Evolutionary conservation across 495 filamentous ascomycete species (phyloP).

Genomic region (Mytilinidion resinicola): DNA sequence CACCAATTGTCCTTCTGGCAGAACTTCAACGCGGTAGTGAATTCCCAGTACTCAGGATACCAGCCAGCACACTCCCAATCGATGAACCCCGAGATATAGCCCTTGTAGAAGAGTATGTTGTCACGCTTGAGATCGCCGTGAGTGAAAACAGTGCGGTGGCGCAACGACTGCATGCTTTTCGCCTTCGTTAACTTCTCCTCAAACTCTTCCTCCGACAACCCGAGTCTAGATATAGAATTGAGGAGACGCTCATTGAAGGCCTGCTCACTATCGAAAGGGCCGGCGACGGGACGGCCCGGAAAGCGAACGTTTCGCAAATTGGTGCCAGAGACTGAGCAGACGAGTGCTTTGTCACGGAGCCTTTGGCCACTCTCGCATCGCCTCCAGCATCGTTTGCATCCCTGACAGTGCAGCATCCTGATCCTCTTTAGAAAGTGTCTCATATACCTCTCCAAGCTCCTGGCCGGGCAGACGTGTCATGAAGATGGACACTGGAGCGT

Average conservation of each 20-base stretch:
- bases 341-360: background rate
- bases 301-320: slow-evolving; percentile 14
- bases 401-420: slow-evolving; percentile 2
- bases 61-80: slow-evolving; percentile 15
- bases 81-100: slow-evolving; percentile 10
- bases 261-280: slow-evolving; percentile 10
- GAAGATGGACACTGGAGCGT: slow-evolving; percentile 36
- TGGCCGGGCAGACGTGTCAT: slow-evolving; percentile 36
- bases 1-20: slow-evolving; percentile 17
- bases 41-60: slow-evolving; percentile 16
- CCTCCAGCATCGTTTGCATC: slow-evolving; percentile 10
- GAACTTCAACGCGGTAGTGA: slow-evolving; percentile 10
- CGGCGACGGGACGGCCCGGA: slow-evolving; percentile 6
- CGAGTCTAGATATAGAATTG: slow-evolving; percentile 3
- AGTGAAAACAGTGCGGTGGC: slow-evolving; percentile 10
- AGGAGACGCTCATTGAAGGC: slow-evolving; percentile 15
- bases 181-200: slow-evolving; percentile 10
- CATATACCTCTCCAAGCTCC: slow-evolving; percentile 31
- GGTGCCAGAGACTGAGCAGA: slow-evolving; percentile 13
- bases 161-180: slow-evolving; percentile 3
- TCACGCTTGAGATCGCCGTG: slow-evolving; percentile 13
- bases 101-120: slow-evolving; percentile 6
- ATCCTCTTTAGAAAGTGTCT: slow-evolving; percentile 26
- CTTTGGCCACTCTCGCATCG: slow-evolving; percentile 12
- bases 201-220: slow-evolving; percentile 8